These are phyloP conservation scores for Microsporum audouinii DNA, from an alignment of 2,329 filamentous ascomycete genomes.

Conservation along the genomic window DNA sequence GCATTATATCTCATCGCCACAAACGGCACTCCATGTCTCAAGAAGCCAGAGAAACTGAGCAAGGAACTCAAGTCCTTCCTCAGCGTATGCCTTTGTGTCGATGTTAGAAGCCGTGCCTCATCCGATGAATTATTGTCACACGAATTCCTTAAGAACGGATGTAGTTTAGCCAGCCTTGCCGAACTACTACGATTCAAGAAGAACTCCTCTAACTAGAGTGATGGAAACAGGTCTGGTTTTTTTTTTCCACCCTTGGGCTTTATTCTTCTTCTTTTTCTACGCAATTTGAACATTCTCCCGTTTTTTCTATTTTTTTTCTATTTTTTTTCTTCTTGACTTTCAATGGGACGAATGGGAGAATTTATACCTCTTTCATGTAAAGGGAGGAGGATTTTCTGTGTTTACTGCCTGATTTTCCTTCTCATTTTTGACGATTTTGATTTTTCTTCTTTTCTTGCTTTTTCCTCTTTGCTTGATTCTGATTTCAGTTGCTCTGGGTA, in stretches of 20 bases:
- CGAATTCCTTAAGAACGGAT: constrained; percentile 90
- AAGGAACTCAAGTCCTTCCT: constrained; percentile 97
- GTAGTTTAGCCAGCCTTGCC: constrained; percentile 67
- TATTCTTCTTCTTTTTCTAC: constrained; percentile 1
- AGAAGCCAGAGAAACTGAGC: constrained; percentile 96
- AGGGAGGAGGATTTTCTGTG: constrained; percentile 2
- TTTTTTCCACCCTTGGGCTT: constrained; percentile 4
- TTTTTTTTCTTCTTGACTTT: not conserved
- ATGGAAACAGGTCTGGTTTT: not conserved
- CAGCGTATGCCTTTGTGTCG: constrained; percentile 89
- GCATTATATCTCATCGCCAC: constrained; percentile 95
- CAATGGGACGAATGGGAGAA: not conserved
- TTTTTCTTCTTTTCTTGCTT: not conserved
- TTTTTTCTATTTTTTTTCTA: not conserved
- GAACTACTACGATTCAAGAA: constrained; percentile 66
- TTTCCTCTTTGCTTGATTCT: not conserved
- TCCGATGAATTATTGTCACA: constrained; percentile 80
- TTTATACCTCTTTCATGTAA: constrained; percentile 1
- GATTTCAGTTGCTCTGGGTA: not conserved
- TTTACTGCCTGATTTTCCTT: not conserved
- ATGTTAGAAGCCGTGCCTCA: constrained; percentile 87
- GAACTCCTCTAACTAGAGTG: constrained; percentile 27
- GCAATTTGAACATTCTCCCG: constrained; percentile 4
- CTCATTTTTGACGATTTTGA: not conserved
- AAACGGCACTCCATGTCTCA: constrained; percentile 88